Evolutionary conservation across 202 grass and related monocot species (phyloP).

Genomic region (Sporobolus alterniflorus): DNA sequence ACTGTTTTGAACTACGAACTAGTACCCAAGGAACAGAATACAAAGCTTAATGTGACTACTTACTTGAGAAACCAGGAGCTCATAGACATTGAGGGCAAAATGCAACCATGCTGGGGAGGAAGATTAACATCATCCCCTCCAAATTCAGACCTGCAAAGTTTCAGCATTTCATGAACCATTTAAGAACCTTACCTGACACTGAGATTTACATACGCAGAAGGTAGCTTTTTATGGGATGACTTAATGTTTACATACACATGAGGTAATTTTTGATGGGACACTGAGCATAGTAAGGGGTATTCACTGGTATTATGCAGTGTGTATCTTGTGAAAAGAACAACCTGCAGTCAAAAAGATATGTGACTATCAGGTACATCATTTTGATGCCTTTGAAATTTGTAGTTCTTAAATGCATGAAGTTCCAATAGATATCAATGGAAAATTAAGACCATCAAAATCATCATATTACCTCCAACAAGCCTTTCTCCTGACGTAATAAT

Average conservation of each 20-base stretch:
- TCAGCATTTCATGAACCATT: constrained; percentile 39
- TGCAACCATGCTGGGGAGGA: constrained; percentile 67
- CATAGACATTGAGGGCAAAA: constrained; percentile 74
- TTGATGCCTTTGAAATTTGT: constrained; percentile 6
- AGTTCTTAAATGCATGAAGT: constrained; percentile 21
- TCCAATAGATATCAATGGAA: constrained; percentile 22
- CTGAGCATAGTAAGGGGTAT: constrained; percentile 56
- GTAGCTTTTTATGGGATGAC: constrained; percentile 47
- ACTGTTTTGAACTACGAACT: constrained; percentile 31
- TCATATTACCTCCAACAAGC: constrained; percentile 73
- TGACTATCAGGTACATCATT: constrained; percentile 30
- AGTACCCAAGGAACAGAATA: constrained; percentile 31
- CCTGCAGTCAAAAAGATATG: constrained; percentile 52
- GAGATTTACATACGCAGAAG: constrained; percentile 49
- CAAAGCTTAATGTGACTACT: constrained; percentile 41
- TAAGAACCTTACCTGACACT: constrained; percentile 38
- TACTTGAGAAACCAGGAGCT: constrained; percentile 86
- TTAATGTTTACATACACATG: constrained; percentile 8
- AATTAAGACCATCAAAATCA: background rate
- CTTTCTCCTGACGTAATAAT: constrained; percentile 73
- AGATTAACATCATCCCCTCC: constrained; percentile 43
- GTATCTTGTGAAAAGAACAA: constrained; percentile 81
- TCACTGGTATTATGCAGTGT: constrained; percentile 72
- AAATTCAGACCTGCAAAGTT: constrained; percentile 58
- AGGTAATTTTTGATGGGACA: constrained; percentile 54